A percentile compares a stretch with the other conserved stretches of the same genome.
Conservation (phyloP, 352 stramenopile species). For the Phytophthora sojae region DNA sequence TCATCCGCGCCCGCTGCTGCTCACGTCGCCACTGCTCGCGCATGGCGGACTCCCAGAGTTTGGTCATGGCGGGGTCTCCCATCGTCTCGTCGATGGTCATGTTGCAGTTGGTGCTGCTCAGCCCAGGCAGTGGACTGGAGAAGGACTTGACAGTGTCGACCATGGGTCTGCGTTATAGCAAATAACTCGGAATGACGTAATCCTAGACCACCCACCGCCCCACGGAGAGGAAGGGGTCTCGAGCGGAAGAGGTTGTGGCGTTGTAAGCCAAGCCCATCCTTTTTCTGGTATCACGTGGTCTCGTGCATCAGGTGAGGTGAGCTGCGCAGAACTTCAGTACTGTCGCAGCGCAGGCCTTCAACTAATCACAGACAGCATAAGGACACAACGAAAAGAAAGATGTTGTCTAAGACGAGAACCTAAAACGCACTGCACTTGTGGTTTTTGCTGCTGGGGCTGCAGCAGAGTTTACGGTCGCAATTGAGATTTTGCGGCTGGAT, state of each 20-base stretch:
- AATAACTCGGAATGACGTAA: slow-evolving; percentile 1
- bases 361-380: neutral
- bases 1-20: slow-evolving; percentile 8
- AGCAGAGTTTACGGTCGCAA: too few relatives aligned
- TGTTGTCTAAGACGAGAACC: too few relatives aligned
- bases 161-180: slow-evolving; percentile 1
- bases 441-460: too few relatives aligned
- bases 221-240: too few relatives aligned
- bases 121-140: neutral
- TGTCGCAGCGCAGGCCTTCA: neutral
- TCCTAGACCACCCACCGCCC: neutral
- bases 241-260: neutral
- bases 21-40: slow-evolving; percentile 1
- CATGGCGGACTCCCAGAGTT: neutral
- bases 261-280: neutral
- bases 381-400: neutral
- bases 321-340: neutral
- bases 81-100: neutral
- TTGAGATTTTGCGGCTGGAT: too few relatives aligned
- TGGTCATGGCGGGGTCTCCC: neutral
- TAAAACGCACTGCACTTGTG: too few relatives aligned
- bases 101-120: neutral
- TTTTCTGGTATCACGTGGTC: neutral
- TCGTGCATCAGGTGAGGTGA: neutral
- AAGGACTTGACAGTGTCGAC: neutral